Evolutionary conservation across 1,284 basidiomycete species (phyloP).

Genomic region (Ceratobasidium sp.): DNA sequence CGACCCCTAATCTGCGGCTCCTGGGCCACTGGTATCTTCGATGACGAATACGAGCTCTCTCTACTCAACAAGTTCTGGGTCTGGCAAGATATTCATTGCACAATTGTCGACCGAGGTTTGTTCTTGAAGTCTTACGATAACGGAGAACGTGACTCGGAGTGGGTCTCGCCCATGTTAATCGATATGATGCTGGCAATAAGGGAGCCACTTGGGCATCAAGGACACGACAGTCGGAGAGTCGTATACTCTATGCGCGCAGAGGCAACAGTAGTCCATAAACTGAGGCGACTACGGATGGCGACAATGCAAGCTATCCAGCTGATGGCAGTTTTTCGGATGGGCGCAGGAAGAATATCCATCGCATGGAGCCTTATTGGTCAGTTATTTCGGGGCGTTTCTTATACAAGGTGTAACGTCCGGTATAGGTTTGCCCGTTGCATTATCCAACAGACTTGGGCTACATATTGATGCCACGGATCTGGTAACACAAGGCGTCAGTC

Average conservation of each 20-base stretch:
- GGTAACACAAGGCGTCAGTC: conserved; percentile 25
- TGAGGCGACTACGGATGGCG: conserved; percentile 30
- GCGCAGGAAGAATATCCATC: conserved; percentile 7
- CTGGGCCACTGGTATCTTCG: conserved; percentile 1
- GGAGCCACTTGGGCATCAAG: conserved; percentile 20
- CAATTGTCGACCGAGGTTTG: conserved; percentile 11
- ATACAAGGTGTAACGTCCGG: background rate
- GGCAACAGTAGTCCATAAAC: conserved; percentile 8
- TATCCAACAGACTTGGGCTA: conserved; percentile 35
- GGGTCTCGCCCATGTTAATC: conserved; percentile 40
- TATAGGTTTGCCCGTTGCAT: conserved; percentile 29
- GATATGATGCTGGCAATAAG: conserved; percentile 43
- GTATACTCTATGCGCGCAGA: conserved; percentile 18
- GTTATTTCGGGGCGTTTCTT: background rate
- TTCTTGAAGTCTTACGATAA: conserved; percentile 28
- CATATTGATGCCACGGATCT: conserved; percentile 37
- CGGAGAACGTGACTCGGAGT: conserved; percentile 37
- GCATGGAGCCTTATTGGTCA: conserved; percentile 38
- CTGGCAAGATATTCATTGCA: conserved; percentile 34
- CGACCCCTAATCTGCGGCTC: background rate
- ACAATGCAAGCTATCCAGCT: conserved; percentile 42
- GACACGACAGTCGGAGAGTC: background rate
- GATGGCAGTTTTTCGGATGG: conserved; percentile 30
- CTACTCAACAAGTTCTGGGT: conserved; percentile 28
- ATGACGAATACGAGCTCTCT: conserved; percentile 12